Evolutionary conservation across 1,284 basidiomycete genomes (phyloP).

Genomic region (Stygiomarasmius scandens): DNA sequence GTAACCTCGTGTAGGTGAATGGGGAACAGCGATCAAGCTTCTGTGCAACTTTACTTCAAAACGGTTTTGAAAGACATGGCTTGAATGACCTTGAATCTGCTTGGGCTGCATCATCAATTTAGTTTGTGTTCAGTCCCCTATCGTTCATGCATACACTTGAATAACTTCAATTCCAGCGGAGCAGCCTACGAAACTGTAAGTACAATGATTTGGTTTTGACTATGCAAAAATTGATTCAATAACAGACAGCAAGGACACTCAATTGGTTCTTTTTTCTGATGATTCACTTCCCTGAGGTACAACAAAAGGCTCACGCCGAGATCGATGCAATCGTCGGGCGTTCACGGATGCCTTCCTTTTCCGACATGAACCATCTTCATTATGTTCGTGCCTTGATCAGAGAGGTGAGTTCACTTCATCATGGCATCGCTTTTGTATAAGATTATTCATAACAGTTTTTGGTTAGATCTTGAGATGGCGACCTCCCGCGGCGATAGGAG

Average conservation of each 20-base stretch:
- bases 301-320: conserved; percentile 4
- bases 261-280: conserved; percentile 6
- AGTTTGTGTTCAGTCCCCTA: background rate
- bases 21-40: conserved; percentile 5
- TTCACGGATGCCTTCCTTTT: conserved; percentile 6
- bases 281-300: conserved; percentile 4
- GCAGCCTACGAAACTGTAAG: conserved; percentile 8
- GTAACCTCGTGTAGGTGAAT: background rate
- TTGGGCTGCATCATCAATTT: conserved; percentile 4
- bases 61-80: background rate
- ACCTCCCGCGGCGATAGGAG: conserved; percentile 1
- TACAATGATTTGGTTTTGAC: background rate
- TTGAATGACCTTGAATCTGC: conserved; percentile 1
- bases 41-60: conserved; percentile 2
- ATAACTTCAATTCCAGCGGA: background rate
- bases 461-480: conserved; percentile 8
- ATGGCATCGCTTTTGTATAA: no score
- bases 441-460: background rate
- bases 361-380: conserved; percentile 8
- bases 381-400: conserved; percentile 9
- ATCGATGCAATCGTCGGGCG: conserved; percentile 8
- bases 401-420: conserved; percentile 6
- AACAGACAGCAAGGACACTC: conserved; percentile 7
- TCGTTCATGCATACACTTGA: background rate
- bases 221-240: background rate